Base-by-base conservation (phyloP, 805 yeast genomes). In the Nakazawaea siamensis region DNA sequence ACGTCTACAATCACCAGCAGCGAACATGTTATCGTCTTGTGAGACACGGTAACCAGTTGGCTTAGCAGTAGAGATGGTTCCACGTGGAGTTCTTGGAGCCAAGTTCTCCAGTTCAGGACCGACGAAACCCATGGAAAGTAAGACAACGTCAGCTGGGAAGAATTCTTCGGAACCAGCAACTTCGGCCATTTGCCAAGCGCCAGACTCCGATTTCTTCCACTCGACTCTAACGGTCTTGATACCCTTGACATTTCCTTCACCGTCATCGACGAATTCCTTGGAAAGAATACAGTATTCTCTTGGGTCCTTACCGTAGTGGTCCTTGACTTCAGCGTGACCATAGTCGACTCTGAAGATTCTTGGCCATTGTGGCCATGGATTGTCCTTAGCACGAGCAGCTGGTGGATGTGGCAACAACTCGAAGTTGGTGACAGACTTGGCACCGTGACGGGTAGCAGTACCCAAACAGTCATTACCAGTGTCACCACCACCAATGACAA, bases 291-390 rank as follows among this genome's bases (percentile, higher is more conserved):
- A 83, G 64, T 87, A 90, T 58, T 92, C 96, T 66, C 98, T 82
- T 38, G 97, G 97, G 60, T 90, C 98, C 61, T 80, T 81, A 45
- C 97, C 97, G 57, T 88, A 90, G 60, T 88, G 96, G 33, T 84
- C 83, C 40, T 82, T 73, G 40, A 92, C 97, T 62, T 90, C 98
- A 44, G 88, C 72, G 62, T 90, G 98, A 48, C 98, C 98, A 55
- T 90, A 90, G 65, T 90, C 98, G 41, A 90, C 94, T 54, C 97
- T 76, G 81, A 92, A 90, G 51, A 92, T 76, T 57, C 96, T 73
- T 48, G 98, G 97, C 97, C 97, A 90, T 66, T 90, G 98, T 29
- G 98, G 98, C 98, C 98, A 90, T 60, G 98, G 97, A 63, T 90
- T 90, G 62, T 92, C 97, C 62, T 77, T 83, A 30, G 88, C 81